These are phyloP conservation scores for Penicillium polonicum DNA, from an alignment of 2,329 filamentous ascomycete genomes.

Conservation along the genomic window DNA sequence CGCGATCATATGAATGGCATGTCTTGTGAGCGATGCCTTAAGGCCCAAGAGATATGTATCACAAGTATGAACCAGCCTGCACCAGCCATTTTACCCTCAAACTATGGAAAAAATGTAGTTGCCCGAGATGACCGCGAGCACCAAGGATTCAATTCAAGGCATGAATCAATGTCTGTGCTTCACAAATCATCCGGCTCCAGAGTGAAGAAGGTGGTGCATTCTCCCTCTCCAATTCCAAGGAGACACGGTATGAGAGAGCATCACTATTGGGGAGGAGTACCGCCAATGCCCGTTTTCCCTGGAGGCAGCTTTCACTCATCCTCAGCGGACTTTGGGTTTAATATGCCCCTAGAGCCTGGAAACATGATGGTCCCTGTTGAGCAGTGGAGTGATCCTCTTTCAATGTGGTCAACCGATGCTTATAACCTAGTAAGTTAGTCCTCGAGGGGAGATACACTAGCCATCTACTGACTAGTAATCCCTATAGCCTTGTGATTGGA, in stretches of 20 bases:
- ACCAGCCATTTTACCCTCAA: constrained; percentile 4
- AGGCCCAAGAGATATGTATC: constrained; percentile 25
- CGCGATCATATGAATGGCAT: constrained; percentile 21
- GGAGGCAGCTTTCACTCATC: not conserved
- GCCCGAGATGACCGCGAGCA: constrained; percentile 2
- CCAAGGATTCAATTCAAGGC: not conserved
- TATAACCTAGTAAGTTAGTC: not conserved
- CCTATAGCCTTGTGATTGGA: not conserved
- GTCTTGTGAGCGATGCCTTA: constrained; percentile 27
- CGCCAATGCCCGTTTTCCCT: not conserved
- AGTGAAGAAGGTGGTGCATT: constrained; percentile 9
- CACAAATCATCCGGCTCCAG: constrained; percentile 12
- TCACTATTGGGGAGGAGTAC: constrained; percentile 5
- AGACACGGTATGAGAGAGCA: not conserved
- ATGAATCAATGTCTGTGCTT: constrained; percentile 11
- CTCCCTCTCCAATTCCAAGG: not conserved
- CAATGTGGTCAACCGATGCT: not conserved
- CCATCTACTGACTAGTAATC: not conserved
- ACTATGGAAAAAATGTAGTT: not conserved
- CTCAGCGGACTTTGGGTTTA: not conserved
- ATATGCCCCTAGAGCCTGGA: not conserved
- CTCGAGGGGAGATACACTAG: no score
- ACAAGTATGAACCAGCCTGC: constrained; percentile 20
- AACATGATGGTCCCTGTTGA: not conserved
- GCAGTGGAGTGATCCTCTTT: not conserved